Base-by-base conservation (phyloP, 2,329 filamentous ascomycete genomes). In the Magnaporthiopsis poae region DNA sequence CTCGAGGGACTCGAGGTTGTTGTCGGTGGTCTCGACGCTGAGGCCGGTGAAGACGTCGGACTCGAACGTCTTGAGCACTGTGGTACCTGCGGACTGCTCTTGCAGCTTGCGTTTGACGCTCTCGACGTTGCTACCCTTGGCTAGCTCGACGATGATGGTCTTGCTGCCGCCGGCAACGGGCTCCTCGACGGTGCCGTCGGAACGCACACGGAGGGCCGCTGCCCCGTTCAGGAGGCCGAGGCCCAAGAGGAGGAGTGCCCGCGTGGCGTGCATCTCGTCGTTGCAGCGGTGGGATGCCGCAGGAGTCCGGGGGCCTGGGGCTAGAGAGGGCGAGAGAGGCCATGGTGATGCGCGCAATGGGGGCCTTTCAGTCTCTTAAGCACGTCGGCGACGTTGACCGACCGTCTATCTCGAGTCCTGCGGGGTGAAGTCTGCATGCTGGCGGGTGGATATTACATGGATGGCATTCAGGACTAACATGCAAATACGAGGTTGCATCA, bases 1-100 rank as follows among this genome's bases (percentile, higher is more conserved):
- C 18, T 18, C 29, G 52, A 65, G 52, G 46, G 52, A 35, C 56
- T 60, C 27, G 46, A 31, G 29, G 1, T 67, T 63, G 33, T 39
- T 25, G 68, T 66, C n/a, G 62, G 60, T 60, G 36, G 65, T 27
- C 64, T 68, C 59, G 62, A 62, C 36, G 61, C 62, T 29, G 27
- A 62, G 9, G 52, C 62, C 39, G 46, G 60, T 36, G 52, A 66
- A 29, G 63, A 68, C 27, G 31, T 52, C 63, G 33, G 60, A 65
- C 46, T 63, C 33, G 33, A 63, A 63, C 12, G 33, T 63, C 33
- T 63, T 39, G 33, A 56, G 4, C 46, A 56, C 46, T 8, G n/a
- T 25, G 18, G 46, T 56, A 21, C 46, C 46, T 1, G 46, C 46
- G 8, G 46, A 56, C 21, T 56, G 7, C 18, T n/a, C 18, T 21